Conservation (phyloP, 1,139 yeast species). For the Nakaseomyces sp. region DNA sequence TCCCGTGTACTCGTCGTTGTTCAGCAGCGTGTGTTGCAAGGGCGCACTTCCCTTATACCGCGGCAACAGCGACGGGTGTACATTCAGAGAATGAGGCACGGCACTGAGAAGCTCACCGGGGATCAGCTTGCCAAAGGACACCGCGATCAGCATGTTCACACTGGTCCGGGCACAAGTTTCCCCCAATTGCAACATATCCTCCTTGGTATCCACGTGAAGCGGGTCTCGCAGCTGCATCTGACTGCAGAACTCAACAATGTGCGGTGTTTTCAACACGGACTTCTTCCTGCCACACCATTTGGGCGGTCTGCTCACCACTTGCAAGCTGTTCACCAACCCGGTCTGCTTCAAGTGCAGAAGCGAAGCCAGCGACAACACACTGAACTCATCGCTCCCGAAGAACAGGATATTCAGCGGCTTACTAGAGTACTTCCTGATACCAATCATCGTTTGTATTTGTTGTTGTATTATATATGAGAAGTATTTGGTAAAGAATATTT, state of each 20-base stretch:
- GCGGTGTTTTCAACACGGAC: conserved; percentile 42
- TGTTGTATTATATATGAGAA: neutral
- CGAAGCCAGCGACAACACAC: conserved; percentile 47
- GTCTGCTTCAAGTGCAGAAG: conserved; percentile 35
- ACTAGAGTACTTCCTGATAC: neutral
- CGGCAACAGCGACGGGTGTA: conserved; percentile 89
- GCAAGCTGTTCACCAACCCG: conserved; percentile 37
- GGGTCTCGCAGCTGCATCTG: conserved; percentile 33
- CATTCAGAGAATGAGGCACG: conserved; percentile 61
- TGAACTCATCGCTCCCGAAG: conserved; percentile 77
- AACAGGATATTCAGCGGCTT: conserved; percentile 42
- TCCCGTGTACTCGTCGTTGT: conserved; percentile 59
- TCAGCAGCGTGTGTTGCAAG: conserved; percentile 65
- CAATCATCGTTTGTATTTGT: neutral
- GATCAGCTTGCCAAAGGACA: conserved; percentile 76
- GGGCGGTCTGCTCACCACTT: conserved; percentile 57
- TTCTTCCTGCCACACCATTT: conserved; percentile 66
- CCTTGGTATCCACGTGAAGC: conserved; percentile 45
- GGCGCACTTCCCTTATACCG: conserved; percentile 86
- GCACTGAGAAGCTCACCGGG: conserved; percentile 48
- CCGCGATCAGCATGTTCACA: conserved; percentile 72
- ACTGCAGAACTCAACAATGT: conserved; percentile 43
- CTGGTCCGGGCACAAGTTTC: conserved; percentile 11
- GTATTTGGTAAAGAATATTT: too few relatives aligned
- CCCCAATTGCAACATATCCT: conserved; percentile 41